Conservation (phyloP, 495 filamentous ascomycete genomes). For the Filosporella fistucella region DNA sequence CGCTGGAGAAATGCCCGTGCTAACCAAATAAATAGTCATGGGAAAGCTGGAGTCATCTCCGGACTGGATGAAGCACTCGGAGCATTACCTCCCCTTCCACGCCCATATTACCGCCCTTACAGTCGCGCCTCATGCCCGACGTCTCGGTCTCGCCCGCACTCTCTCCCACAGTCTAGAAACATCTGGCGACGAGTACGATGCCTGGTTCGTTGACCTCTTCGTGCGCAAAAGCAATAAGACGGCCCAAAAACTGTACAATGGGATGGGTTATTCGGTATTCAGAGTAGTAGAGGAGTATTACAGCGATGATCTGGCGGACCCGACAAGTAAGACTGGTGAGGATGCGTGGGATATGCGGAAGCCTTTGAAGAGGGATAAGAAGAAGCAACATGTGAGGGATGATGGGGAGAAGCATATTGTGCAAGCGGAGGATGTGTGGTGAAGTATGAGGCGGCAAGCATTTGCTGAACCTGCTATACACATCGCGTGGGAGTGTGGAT, state of each 20-base stretch:
- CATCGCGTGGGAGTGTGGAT: too few species aligned
- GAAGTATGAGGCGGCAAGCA: too few species aligned
- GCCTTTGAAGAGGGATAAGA: slow-evolving; percentile 77
- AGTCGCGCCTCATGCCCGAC: slow-evolving; percentile 79
- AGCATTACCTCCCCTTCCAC: slow-evolving; percentile 94
- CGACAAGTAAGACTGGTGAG: slow-evolving; percentile 46
- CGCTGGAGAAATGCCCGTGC: background rate
- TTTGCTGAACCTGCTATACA: too few species aligned
- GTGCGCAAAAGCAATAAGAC: slow-evolving; percentile 84
- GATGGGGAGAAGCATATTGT: slow-evolving; percentile 79
- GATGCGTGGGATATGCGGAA: slow-evolving; percentile 98
- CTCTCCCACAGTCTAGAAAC: slow-evolving; percentile 76
- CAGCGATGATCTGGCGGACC: slow-evolving; percentile 61
- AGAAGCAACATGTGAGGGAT: slow-evolving; percentile 68
- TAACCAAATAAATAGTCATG: slow-evolving; percentile 59
- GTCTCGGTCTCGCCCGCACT: slow-evolving; percentile 77
- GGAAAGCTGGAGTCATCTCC: slow-evolving; percentile 92
- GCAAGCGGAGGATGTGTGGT: slow-evolving; percentile 82
- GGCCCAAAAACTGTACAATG: slow-evolving; percentile 82
- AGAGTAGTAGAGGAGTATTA: slow-evolving; percentile 89
- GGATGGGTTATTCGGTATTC: slow-evolving; percentile 86
- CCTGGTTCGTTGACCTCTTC: slow-evolving; percentile 95
- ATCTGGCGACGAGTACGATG: slow-evolving; percentile 70
- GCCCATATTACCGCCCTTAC: slow-evolving; percentile 96
- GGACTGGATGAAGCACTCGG: slow-evolving; percentile 58